phyloP scores from a whole-genome alignment of 192 early-diverging fungal species.

The Backusella tuberculispora region DNA sequence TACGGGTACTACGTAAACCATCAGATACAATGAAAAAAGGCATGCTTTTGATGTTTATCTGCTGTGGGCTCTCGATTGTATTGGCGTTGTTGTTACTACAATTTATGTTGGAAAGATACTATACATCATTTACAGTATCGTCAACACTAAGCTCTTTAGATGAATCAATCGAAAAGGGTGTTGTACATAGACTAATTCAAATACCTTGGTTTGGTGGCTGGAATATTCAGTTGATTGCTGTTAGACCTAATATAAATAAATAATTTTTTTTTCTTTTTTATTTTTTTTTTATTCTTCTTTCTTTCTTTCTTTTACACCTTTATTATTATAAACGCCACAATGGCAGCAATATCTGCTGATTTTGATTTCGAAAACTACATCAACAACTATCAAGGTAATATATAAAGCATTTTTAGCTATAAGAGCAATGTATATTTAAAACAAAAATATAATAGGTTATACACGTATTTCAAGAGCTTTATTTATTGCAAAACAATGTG shows the following conservation, averaged over 20 bases:
- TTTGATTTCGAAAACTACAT: slow-evolving; percentile 36
- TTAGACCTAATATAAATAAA: slow-evolving; percentile 18
- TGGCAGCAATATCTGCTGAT: slow-evolving; percentile 17
- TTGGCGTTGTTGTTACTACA: slow-evolving; percentile 23
- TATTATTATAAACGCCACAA: neutral
- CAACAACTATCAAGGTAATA: slow-evolving; percentile 28
- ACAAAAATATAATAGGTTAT: slow-evolving; percentile 51
- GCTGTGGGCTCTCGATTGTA: slow-evolving; percentile 17
- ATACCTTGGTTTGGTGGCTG: slow-evolving; percentile 36
- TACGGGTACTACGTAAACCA: slow-evolving; percentile 8
- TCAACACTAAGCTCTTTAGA: neutral
- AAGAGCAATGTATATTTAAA: neutral
- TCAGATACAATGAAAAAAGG: slow-evolving; percentile 21
- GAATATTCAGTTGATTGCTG: slow-evolving; percentile 27
- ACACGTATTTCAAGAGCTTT: slow-evolving; percentile 70
- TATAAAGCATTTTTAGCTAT: neutral
- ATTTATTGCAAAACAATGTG: slow-evolving; percentile 76
- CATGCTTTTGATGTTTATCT: slow-evolving; percentile 18
- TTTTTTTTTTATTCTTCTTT: neutral
- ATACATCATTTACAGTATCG: neutral
- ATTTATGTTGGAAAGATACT: slow-evolving; percentile 9
- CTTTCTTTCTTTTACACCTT: neutral
- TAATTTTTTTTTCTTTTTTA: neutral
- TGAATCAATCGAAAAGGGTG: neutral
- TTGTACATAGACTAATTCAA: slow-evolving; percentile 11